Percentiles rank a stretch among this genome's conserved stretches.
Evolutionary conservation across 257 asterid species (phyloP).

Genomic region (Capsicum rhomboideum): DNA sequence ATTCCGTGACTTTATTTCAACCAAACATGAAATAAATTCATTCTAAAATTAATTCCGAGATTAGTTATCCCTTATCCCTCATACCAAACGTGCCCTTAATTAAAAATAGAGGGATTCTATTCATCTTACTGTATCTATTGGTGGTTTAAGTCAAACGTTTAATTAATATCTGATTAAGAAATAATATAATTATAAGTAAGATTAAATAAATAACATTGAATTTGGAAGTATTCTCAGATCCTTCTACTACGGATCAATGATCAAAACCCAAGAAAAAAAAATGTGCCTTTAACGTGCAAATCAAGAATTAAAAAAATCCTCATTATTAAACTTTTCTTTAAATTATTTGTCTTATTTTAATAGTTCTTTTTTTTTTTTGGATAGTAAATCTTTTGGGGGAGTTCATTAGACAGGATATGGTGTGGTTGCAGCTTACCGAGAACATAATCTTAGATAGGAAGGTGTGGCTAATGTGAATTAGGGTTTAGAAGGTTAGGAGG

Average conservation of each 20-base stretch:
- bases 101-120: no score
- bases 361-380: not conserved
- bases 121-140: not conserved
- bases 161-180: not conserved
- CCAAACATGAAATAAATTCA: no score
- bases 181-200: not conserved
- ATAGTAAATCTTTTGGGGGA: not conserved
- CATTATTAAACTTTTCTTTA: not conserved
- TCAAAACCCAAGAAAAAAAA: not conserved
- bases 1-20: no score
- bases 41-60: no score
- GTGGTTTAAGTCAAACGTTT: not conserved
- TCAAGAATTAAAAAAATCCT: not conserved
- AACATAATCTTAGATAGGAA: no score
- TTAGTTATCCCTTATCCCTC: no score
- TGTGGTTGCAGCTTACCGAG: not conserved
- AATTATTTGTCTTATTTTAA: not conserved
- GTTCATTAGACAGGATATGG: not conserved
- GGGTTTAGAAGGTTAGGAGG: no score
- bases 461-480: no score
- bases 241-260: not conserved
- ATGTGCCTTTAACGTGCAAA: not conserved
- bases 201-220: not conserved
- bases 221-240: not conserved
- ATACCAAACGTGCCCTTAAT: no score